phyloP scores from a whole-genome alignment of 179 eudicot genomes.

The Beta corolliflora region DNA sequence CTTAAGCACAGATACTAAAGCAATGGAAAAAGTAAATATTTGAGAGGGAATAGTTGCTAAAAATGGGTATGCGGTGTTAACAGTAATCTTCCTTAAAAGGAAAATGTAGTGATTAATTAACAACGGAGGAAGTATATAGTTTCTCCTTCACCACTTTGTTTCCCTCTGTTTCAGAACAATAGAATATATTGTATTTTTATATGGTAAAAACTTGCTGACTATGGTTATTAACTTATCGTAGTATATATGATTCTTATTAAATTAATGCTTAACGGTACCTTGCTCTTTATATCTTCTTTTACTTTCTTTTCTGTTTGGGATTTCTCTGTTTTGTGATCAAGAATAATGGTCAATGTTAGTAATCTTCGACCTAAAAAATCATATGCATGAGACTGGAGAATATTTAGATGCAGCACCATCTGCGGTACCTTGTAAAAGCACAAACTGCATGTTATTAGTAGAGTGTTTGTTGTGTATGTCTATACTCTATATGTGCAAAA shows the following conservation, averaged over 20 bases:
- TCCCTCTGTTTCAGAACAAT: background rate
- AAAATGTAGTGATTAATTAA: no score
- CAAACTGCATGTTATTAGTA: background rate
- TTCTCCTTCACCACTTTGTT: background rate
- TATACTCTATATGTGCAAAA: background rate
- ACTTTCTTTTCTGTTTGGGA: no score
- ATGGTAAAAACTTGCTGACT: background rate
- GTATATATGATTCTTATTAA: background rate
- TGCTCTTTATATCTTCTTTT: background rate
- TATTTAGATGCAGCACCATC: conserved; percentile 3
- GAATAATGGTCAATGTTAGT: background rate
- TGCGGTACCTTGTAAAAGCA: background rate
- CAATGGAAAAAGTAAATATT: no score
- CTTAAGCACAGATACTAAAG: no score
- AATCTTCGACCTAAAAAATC: background rate
- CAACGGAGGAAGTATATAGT: background rate
- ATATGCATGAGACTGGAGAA: background rate
- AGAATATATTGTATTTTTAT: background rate
- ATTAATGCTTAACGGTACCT: background rate
- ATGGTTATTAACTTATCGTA: background rate
- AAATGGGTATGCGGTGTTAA: no score
- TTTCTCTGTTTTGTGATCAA: background rate
- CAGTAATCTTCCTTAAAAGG: no score
- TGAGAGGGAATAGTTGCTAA: no score
- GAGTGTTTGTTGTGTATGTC: background rate